These are phyloP conservation scores for Thelonectria discophora DNA, from an alignment of 2,329 filamentous ascomycete genomes.

Conservation along the genomic window DNA sequence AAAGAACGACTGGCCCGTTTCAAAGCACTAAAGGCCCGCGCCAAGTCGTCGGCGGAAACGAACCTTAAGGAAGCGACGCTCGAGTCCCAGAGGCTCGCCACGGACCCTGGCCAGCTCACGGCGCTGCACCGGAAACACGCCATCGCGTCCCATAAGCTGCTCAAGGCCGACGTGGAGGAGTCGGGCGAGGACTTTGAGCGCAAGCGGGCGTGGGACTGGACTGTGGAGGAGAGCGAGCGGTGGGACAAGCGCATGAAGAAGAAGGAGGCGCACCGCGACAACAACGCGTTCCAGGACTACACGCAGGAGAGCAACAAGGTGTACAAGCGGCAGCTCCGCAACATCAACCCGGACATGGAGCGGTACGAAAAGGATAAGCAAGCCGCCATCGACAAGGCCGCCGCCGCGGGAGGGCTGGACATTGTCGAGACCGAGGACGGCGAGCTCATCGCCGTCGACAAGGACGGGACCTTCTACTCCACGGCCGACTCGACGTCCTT, in stretches of 20 bases:
- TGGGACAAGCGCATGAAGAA: slow-evolving; percentile 94
- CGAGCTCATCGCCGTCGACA: slow-evolving; percentile 93
- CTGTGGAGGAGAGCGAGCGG: slow-evolving; percentile 88
- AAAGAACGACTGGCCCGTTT: slow-evolving; percentile 82
- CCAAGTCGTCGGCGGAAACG: slow-evolving; percentile 73
- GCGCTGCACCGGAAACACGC: slow-evolving; percentile 86
- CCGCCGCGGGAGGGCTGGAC: slow-evolving; percentile 84
- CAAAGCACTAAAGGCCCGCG: slow-evolving; percentile 84
- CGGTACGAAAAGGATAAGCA: slow-evolving; percentile 89
- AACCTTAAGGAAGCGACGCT: slow-evolving; percentile 87
- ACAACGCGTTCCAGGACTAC: slow-evolving; percentile 92
- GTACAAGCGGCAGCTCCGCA: slow-evolving; percentile 89
- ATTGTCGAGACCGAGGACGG: slow-evolving; percentile 96
- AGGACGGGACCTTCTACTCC: slow-evolving; percentile 89
- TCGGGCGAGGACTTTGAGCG: slow-evolving; percentile 93
- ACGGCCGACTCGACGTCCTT: slow-evolving; percentile 85
- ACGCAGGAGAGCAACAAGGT: slow-evolving; percentile 87
- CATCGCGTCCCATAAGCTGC: slow-evolving; percentile 88
- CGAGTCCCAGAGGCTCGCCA: slow-evolving; percentile 81
- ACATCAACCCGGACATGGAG: slow-evolving; percentile 79
- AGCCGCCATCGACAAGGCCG: slow-evolving; percentile 83
- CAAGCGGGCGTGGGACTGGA: slow-evolving; percentile 99
- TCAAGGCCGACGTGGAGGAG: slow-evolving; percentile 90
- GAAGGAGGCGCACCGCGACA: slow-evolving; percentile 81
- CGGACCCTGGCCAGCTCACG: slow-evolving; percentile 79